Evolutionary conservation across 371 early-diverging fungal species (phyloP), one percentile per base, ranked within the genome.

Genomic region (Rhizopus sp.): DNA sequence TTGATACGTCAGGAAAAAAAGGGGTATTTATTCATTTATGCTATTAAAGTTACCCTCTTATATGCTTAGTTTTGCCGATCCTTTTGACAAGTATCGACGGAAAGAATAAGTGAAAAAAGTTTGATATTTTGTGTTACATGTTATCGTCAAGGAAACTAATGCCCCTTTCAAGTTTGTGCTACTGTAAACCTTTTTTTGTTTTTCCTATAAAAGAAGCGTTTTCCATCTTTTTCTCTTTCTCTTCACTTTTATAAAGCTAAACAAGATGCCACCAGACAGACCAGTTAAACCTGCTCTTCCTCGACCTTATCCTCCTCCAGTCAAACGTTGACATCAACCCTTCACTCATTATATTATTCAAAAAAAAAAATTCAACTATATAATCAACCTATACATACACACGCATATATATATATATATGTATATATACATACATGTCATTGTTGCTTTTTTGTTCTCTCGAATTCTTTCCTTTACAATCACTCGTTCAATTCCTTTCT

Each of bases 241-340:
- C 13, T 10, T 42, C 16, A 5, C 41, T 16, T 5, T 32, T 31
- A 47, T 9, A 8, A 30, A 47, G 15, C 15, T 15, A 15, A 46
- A 17, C 13, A 60, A 34, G 34, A 62, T 62, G 62, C 62, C 62
- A 38, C 62, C 62, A 52, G 62, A 62, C 37, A 56, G 62, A 50
- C 62, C 62, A 12, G 37, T 40, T 3, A 50, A 46, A 8, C 52
- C 57, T 37, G 52, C 62, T 56, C 57, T 57, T 49, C 62, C 62
- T 9, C 56, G 62, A 62, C 62, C 62, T 10, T 62, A 62, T 12
- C 62, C 62, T 48, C 33, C 51, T 46, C 62, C 62, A 16, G 50
- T 57, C 30, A 40, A 42, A 49, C 35, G 41, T 16, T 57, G 40
- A 57, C 33, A n/a, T 37, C 35, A 23, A 23, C 23, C 23, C 23